A percentile compares a stretch with the other conserved stretches of the same genome.
These are phyloP conservation scores for Protomyces pachydermus DNA, from an alignment of 1,139 yeast species.

Conservation along the genomic window DNA sequence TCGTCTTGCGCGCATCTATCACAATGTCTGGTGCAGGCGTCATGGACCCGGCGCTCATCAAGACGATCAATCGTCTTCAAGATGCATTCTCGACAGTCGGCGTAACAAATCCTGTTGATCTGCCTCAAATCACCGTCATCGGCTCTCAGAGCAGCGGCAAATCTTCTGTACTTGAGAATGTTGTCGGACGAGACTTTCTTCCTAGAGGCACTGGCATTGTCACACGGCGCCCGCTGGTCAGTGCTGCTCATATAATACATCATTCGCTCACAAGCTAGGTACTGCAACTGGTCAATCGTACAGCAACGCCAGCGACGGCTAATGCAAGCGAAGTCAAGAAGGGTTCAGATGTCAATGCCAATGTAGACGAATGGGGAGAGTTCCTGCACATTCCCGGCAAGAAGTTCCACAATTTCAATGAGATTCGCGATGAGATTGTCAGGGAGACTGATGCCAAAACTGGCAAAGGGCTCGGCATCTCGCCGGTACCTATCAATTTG, in stretches of 20 bases:
- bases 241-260: background rate
- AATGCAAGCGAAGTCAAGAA: slow-evolving; percentile 31
- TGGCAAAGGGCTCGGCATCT: slow-evolving; percentile 87
- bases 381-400: slow-evolving; percentile 88
- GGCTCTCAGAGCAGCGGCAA: slow-evolving; percentile 95
- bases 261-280: slow-evolving; percentile 27
- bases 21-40: slow-evolving; percentile 23
- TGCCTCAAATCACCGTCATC: slow-evolving; percentile 94
- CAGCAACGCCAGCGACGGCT: slow-evolving; percentile 30
- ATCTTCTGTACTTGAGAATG: slow-evolving; percentile 86
- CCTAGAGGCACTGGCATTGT: slow-evolving; percentile 88
- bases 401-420: slow-evolving; percentile 83
- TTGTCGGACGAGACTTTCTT: slow-evolving; percentile 89
- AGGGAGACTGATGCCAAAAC: slow-evolving; percentile 91
- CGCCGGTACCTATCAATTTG: slow-evolving; percentile 86
- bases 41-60: slow-evolving; percentile 87
- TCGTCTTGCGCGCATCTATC: background rate
- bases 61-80: slow-evolving; percentile 87
- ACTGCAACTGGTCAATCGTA: slow-evolving; percentile 35
- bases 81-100: slow-evolving; percentile 93
- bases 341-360: slow-evolving; percentile 52
- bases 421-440: slow-evolving; percentile 84
- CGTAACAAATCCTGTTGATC: slow-evolving; percentile 50
- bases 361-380: slow-evolving; percentile 96
- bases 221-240: slow-evolving; percentile 82